Evolutionary conservation across 2,329 filamentous ascomycete species (phyloP).

Genomic region (Fusarium verticillioides): DNA sequence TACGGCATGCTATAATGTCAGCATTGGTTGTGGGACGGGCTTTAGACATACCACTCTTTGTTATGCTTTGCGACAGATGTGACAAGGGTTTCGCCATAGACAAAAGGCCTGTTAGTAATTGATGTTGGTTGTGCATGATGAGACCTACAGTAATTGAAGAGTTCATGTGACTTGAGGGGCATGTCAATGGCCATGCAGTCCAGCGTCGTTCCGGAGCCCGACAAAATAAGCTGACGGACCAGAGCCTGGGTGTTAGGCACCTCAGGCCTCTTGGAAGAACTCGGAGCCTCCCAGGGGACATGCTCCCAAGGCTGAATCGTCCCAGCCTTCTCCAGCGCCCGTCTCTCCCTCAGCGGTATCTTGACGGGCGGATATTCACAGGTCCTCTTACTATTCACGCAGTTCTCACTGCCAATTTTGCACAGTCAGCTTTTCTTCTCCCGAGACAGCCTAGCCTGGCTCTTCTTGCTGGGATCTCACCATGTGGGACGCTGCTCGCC

Average conservation of each 20-base stretch:
- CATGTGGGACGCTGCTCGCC: conserved; percentile 19
- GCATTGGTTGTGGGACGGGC: rapidly evolving
- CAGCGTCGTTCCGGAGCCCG: not conserved
- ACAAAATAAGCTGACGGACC: not conserved
- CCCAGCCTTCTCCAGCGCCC: conserved; percentile 9
- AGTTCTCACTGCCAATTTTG: conserved; percentile 6
- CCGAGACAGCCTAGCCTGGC: too few species aligned
- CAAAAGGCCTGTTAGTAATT: not conserved
- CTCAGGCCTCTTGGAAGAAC: not conserved
- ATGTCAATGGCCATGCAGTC: conserved; percentile 6
- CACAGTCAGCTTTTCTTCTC: not conserved
- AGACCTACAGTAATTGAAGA: conserved; percentile 22
- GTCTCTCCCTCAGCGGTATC: conserved; percentile 13
- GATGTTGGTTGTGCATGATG: rapidly evolving
- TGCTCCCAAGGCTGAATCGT: conserved; percentile 7
- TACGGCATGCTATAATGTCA: not conserved
- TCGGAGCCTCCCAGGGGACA: not conserved
- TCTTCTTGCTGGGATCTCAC: not conserved
- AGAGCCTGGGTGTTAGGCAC: not conserved
- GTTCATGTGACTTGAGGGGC: conserved; percentile 17
- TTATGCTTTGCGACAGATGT: not conserved
- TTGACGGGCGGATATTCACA: conserved; percentile 14
- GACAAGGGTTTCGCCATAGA: not conserved
- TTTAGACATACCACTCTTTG: not conserved
- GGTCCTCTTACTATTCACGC: not conserved